Conservation (phyloP, 441 rosid species). For the Croton laevigatus region DNA sequence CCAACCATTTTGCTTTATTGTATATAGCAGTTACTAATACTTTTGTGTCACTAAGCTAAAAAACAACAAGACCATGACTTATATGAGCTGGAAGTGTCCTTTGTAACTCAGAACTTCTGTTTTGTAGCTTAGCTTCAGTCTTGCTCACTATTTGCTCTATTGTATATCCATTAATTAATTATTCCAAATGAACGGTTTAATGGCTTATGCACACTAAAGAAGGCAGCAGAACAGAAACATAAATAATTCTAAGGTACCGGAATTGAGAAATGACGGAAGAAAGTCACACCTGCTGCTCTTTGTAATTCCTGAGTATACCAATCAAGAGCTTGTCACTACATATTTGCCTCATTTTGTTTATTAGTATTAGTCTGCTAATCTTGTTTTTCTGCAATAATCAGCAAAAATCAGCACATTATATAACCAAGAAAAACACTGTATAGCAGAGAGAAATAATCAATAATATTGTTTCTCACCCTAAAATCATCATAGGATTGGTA, state of each 20-base stretch:
- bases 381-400: constrained; percentile 30
- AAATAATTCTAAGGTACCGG: no score
- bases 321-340: constrained; percentile 38
- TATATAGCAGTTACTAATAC: no score
- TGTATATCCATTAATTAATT: no score
- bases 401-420: neutral
- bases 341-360: constrained; percentile 31
- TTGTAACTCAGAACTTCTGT: no score
- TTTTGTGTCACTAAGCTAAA: no score
- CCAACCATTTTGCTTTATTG: no score
- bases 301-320: constrained; percentile 26
- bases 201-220: neutral
- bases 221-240: neutral
- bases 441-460: neutral
- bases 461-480: constrained; percentile 22
- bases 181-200: no score
- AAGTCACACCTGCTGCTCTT: constrained; percentile 18
- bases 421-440: neutral
- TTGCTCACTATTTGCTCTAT: no score
- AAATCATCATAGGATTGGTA: constrained; percentile 26
- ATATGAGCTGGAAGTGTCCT: no score
- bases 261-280: neutral
- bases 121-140: no score
- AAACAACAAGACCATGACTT: no score
- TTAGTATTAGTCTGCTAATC: constrained; percentile 28